Evolutionary conservation across 2,329 filamentous ascomycete species (phyloP), one percentile per base, ranked within the genome.

Genomic region (Botrytis tulipae): DNA sequence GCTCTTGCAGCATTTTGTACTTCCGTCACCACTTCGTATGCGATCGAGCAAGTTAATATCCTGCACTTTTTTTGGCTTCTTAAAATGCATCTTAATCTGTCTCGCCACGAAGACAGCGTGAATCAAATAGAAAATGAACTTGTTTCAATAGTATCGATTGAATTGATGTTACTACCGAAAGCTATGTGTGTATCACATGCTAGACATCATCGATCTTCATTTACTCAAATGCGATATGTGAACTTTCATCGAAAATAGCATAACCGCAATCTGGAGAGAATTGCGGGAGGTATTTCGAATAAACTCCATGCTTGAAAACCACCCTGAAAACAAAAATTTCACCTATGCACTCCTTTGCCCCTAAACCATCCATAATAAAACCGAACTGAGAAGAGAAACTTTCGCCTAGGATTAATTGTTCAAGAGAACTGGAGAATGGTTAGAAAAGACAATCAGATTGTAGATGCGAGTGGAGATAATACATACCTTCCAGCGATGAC

Each of bases 401-500:
- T 71, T 54, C 48, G 61, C 37, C 59, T n/a, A 57, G 29, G 32
- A 12, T 16, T 54, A 4, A 51, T 65, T 66, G 62, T 40, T 81
- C 76, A 81, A 73, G 80, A 81, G 75, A 81, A 81, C 80, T 81
- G 71, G 14, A 66, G 29, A 46, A 60, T 42, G 40, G 60, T 80
- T 73, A 79, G 76, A 67, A 51, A 70, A 59, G 14, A 46, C 42
- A 14, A 62, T 68, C 16, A 20, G 4, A 65, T 51, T 25, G 71
- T 42, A 42, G 14, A 25, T 35, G 42, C 9, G 9, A 29, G n/a
- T 12, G 22, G 16, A 9, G 16, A 67, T 32, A 22, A 46, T 42
- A 80, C 86, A 82, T 84, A 91, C 90, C 88, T 92, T 92, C 90
- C 90, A 92, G 72, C 90, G 87, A 80, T 92, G 87, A 66, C 90